Base-by-base conservation (phyloP, 2,329 filamentous ascomycete genomes). In the Cladophialophora chaetospira region DNA sequence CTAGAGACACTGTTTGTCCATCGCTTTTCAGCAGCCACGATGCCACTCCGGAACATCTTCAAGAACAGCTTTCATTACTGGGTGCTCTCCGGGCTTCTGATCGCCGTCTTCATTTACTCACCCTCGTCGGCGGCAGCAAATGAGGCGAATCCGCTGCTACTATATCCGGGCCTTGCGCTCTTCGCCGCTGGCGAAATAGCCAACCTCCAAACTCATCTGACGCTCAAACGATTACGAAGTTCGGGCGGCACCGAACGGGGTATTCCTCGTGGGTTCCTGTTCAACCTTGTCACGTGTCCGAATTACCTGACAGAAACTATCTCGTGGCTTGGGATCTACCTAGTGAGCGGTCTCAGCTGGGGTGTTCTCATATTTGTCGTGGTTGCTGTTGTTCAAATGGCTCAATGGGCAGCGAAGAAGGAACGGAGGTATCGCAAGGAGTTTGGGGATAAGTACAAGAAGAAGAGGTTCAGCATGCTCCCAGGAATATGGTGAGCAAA, bases 41-140 rank as follows among this genome's bases (percentile, higher is more conserved):
- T 99, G 94, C 94, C 94, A 15, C 82, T 83, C 57, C 77, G 75
- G 70, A 96, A 96, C 79, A 90, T 99, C 71, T 88, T 97, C 83
- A 94, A 93, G 76, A 99, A 99, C 82, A 91, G 87, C 64, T 84
- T 83, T 65, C 93, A 97, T 79, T 99, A 99, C 83, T 99, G 94
- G 94, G 68, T 87, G 29, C 75, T 93, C 53, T 87, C 88, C 3
- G 94, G 94, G 46, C 70, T 91, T 23, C 83, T 94, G 67, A 85
- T 93, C 68, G 90, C 90, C 42, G 88, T 88, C 76, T 92, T 88
- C 79, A 83, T 94, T 67, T 97, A 97, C 78, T 81, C 83, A 9
- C 92, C 92, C 4, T 86, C 88, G 3, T 79, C 84, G 13, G 83
- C 91, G 1, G 86, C 88, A 25, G 77, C 75, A 13, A 74, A 68